Percentiles rank a stretch among this genome's conserved stretches.
Conservation (phyloP, 2,329 filamentous ascomycete species). For the Parastagonospora avenae region DNA sequence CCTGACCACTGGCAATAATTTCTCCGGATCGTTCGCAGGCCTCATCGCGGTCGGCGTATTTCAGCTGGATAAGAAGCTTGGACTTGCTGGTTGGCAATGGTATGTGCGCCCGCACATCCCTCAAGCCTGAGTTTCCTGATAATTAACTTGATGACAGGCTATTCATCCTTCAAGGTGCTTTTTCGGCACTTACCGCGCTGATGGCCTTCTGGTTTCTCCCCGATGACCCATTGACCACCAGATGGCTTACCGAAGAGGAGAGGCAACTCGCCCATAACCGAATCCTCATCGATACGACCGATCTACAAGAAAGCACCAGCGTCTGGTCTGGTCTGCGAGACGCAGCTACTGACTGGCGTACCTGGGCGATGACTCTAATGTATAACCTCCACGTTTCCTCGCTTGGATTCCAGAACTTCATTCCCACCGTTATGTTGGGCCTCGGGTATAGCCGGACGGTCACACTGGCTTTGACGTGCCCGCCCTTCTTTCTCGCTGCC, state of each 20-base stretch:
- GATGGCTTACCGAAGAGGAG: constrained; percentile 52
- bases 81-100: constrained; percentile 51
- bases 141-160: constrained; percentile 35
- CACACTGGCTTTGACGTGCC: constrained; percentile 34
- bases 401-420: constrained; percentile 36
- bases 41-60: constrained; percentile 47
- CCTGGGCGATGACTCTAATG: constrained; percentile 25
- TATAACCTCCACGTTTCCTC: constrained; percentile 22
- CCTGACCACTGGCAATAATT: constrained; percentile 47
- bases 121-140: constrained; percentile 32
- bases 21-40: constrained; percentile 50
- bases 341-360: constrained; percentile 17
- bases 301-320: constrained; percentile 26
- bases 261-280: constrained; percentile 39
- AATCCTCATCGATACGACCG: constrained; percentile 52
- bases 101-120: constrained; percentile 50
- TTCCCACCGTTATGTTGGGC: constrained; percentile 40
- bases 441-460: constrained; percentile 37
- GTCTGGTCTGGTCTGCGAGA: constrained; percentile 21
- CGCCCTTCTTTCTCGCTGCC: constrained; percentile 41
- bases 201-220: constrained; percentile 26
- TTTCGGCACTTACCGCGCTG: constrained; percentile 6
- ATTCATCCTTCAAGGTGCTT: constrained; percentile 49
- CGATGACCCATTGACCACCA: constrained; percentile 40
- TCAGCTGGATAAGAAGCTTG: constrained; percentile 46